phyloP scores from a whole-genome alignment of 176 grass and related monocot genomes.

The Elymus sibiricus region DNA sequence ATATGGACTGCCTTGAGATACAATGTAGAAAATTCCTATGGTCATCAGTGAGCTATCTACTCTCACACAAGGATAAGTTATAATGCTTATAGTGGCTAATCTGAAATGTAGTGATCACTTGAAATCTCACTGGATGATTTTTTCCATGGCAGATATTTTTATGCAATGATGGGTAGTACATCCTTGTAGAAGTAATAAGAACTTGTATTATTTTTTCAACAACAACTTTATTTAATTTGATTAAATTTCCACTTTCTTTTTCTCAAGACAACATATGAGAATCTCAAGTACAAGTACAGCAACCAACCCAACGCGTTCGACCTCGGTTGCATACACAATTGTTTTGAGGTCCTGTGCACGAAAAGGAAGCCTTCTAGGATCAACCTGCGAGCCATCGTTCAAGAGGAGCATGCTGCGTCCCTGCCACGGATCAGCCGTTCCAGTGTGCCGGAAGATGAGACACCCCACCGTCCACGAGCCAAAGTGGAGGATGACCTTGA shows the following conservation, averaged over 20 bases:
- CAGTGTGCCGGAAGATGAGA: constrained; percentile 27
- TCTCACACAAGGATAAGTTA: background rate
- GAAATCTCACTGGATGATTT: background rate
- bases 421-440: constrained; percentile 15
- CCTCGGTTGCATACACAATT: constrained; percentile 49
- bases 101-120: constrained; percentile 3
- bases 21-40: background rate
- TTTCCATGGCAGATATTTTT: background rate
- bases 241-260: constrained; percentile 13
- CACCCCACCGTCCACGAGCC: constrained; percentile 39
- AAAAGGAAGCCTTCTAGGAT: constrained; percentile 66
- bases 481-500: constrained; percentile 78
- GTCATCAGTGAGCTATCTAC: background rate
- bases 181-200: background rate
- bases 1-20: background rate
- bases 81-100: background rate
- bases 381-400: constrained; percentile 47
- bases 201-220: background rate
- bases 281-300: constrained; percentile 54
- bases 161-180: background rate
- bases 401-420: constrained; percentile 44
- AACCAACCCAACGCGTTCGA: constrained; percentile 40
- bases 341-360: constrained; percentile 47
- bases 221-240: background rate
- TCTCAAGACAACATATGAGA: constrained; percentile 71